phyloP scores from a whole-genome alignment of 768 basidiomycete species.

The Lentinula raphanica region DNA sequence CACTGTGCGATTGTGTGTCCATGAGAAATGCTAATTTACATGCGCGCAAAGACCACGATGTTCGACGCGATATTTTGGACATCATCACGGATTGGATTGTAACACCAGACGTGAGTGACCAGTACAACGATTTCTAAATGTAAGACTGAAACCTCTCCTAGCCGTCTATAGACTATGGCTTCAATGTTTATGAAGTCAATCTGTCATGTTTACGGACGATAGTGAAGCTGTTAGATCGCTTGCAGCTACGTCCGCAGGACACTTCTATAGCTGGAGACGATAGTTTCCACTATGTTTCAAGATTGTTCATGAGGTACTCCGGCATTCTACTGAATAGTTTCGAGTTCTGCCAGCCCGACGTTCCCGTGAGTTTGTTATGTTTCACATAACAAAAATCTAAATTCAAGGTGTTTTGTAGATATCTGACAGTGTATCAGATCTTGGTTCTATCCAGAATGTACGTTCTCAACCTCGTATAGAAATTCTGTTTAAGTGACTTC shows the following conservation, averaged over 20 bases:
- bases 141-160: not conserved
- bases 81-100: slow-evolving; percentile 78
- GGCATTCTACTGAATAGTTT: slow-evolving; percentile 58
- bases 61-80: slow-evolving; percentile 70
- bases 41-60: slow-evolving; percentile 59
- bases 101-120: slow-evolving; percentile 38
- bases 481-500: not conserved
- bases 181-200: slow-evolving; percentile 62
- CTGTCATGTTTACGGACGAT: slow-evolving; percentile 66
- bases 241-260: slow-evolving; percentile 60
- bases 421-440: slow-evolving; percentile 46
- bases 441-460: slow-evolving; percentile 44
- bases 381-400: not conserved
- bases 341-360: slow-evolving; percentile 45
- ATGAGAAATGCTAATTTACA: slow-evolving; percentile 55
- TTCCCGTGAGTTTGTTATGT: slow-evolving; percentile 26
- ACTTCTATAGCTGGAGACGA: slow-evolving; percentile 54
- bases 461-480: slow-evolving; percentile 4
- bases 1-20: slow-evolving; percentile 64
- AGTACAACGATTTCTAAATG: not conserved
- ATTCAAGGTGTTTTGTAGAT: slow-evolving; percentile 23
- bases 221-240: slow-evolving; percentile 69
- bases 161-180: slow-evolving; percentile 30
- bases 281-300: slow-evolving; percentile 61
- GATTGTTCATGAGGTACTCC: slow-evolving; percentile 78